Conservation (phyloP, 345 rosid species). For the Durio zibethinus region DNA sequence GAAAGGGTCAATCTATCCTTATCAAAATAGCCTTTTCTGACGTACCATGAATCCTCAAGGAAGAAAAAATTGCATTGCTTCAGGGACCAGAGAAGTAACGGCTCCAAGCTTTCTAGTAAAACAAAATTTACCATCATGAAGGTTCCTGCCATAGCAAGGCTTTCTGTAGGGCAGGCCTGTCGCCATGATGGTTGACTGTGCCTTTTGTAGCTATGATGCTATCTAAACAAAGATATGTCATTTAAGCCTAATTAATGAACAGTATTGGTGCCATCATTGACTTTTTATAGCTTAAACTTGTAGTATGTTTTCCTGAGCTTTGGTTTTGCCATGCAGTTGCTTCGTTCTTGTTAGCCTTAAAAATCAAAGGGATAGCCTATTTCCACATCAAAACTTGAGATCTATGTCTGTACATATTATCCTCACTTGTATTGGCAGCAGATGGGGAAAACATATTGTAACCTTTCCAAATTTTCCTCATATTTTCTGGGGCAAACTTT, state of each 20-base stretch:
- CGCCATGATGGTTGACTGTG: background rate
- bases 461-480: background rate
- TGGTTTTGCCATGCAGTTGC: background rate
- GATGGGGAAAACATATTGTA: background rate
- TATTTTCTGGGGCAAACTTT: background rate
- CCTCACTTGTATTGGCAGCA: background rate
- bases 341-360: background rate
- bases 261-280: background rate
- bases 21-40: background rate
- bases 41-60: background rate
- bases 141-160: background rate
- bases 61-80: background rate
- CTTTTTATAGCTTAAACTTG: background rate
- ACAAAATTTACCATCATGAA: background rate
- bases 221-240: background rate
- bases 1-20: background rate
- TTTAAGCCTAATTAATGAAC: background rate
- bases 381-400: background rate
- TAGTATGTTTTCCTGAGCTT: background rate
- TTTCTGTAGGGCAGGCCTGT: background rate
- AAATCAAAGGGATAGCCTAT: background rate
- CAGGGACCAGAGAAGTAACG: background rate
- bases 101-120: background rate
- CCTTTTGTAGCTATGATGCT: background rate
- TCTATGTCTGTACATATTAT: background rate